Conservation (phyloP, 2,329 filamentous ascomycete species). For the Tolypocladium capitatum region DNA sequence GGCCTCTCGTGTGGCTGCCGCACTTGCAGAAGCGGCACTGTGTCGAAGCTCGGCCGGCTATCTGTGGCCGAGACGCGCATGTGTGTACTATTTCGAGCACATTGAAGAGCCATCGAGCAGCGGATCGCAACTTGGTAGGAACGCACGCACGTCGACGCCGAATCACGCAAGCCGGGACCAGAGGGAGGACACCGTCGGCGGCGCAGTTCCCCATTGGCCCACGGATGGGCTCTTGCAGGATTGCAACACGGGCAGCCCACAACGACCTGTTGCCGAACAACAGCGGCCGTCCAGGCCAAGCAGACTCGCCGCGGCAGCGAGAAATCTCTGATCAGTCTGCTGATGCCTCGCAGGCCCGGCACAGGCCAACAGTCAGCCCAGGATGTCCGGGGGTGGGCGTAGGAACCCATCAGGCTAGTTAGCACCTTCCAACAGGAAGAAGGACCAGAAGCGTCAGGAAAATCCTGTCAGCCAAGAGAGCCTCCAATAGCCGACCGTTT, state of each 20-base stretch:
- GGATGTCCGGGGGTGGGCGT: slow-evolving; percentile 1
- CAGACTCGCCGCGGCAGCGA: not conserved
- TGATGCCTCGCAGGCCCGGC: slow-evolving; percentile 6
- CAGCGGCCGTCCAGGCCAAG: not conserved
- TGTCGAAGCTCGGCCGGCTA: not conserved
- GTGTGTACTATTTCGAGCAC: not conserved
- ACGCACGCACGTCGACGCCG: slow-evolving; percentile 5
- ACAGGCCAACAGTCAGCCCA: slow-evolving; percentile 3
- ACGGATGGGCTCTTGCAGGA: not conserved
- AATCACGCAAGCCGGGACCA: slow-evolving; percentile 1
- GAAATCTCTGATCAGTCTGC: slow-evolving; percentile 10
- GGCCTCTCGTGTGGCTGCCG: not conserved
- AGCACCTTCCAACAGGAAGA: slow-evolving; percentile 3
- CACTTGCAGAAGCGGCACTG: not conserved
- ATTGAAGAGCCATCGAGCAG: not conserved
- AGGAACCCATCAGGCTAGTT: slow-evolving; percentile 5
- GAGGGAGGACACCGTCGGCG: not conserved
- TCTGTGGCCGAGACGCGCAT: not conserved
- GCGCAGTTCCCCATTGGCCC: not conserved
- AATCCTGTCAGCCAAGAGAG: slow-evolving; percentile 8
- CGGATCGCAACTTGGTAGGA: not conserved
- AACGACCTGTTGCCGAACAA: not conserved
- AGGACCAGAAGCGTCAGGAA: slow-evolving; percentile 3
- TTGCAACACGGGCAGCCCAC: not conserved
- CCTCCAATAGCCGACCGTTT: slow-evolving; percentile 24